These are phyloP conservation scores for Daphne laureola DNA, from an alignment of 441 rosid genomes.

Conservation along the genomic window DNA sequence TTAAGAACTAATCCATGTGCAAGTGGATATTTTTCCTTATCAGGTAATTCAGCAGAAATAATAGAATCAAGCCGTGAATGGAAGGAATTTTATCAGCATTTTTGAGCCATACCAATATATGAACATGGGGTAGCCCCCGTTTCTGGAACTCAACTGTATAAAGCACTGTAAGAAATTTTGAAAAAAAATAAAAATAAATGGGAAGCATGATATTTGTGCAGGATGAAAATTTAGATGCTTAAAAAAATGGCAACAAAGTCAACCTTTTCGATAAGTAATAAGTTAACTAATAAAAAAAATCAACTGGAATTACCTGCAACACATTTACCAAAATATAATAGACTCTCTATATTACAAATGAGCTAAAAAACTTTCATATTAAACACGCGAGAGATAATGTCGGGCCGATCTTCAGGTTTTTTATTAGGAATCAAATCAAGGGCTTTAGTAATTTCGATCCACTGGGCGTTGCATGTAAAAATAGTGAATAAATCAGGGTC, in stretches of 20 bases:
- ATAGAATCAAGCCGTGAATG: background rate
- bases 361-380: slow-evolving; percentile 7
- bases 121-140: background rate
- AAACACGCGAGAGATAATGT: slow-evolving; percentile 9
- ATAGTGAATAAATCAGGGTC: slow-evolving; percentile 4
- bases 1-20: background rate
- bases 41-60: background rate
- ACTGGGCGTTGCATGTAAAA: background rate
- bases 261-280: too few relatives aligned
- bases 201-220: too few relatives aligned
- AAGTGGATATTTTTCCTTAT: background rate
- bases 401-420: background rate
- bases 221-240: too few relatives aligned
- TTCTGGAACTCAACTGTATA: background rate
- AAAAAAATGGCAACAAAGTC: too few relatives aligned
- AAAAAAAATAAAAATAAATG: too few relatives aligned
- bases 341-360: background rate
- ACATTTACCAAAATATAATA: background rate
- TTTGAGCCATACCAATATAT: slow-evolving; percentile 11
- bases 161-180: background rate
- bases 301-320: too few relatives aligned
- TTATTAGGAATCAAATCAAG: too few relatives aligned
- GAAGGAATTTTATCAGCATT: background rate
- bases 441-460: too few relatives aligned
- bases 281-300: too few relatives aligned